These are phyloP conservation scores for Aspergillus caelatus DNA, from an alignment of 2,329 filamentous ascomycete species.

Conservation along the genomic window DNA sequence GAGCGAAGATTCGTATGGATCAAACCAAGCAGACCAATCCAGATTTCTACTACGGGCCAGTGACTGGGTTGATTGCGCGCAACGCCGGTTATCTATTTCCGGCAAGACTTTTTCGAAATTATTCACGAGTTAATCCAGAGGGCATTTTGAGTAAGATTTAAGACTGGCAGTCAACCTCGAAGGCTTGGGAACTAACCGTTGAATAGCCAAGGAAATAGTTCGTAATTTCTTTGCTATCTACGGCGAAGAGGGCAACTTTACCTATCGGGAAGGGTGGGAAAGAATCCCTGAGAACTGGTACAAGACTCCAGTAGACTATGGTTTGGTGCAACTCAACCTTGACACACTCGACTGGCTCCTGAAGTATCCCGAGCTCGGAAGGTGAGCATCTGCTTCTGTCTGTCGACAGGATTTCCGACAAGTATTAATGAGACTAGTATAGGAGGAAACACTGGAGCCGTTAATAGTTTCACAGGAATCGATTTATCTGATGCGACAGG, in stretches of 20 bases:
- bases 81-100: conserved; percentile 54
- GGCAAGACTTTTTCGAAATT: conserved; percentile 49
- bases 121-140: conserved; percentile 45
- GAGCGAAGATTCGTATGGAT: conserved; percentile 50
- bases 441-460: conserved; percentile 56
- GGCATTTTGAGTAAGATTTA: conserved; percentile 39
- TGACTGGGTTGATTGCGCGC: conserved; percentile 53
- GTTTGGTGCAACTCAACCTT: conserved; percentile 46
- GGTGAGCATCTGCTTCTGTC: conserved; percentile 18
- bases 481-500: conserved; percentile 47
- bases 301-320: conserved; percentile 49
- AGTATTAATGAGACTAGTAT: conserved; percentile 35
- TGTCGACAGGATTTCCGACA: background rate
- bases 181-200: conserved; percentile 5
- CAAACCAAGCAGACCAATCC: conserved; percentile 56
- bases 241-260: conserved; percentile 44
- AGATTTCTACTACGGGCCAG: conserved; percentile 58
- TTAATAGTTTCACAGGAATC: conserved; percentile 56
- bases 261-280: conserved; percentile 53
- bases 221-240: conserved; percentile 54
- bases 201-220: conserved; percentile 44
- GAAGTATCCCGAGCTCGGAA: conserved; percentile 47
- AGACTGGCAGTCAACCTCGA: background rate
- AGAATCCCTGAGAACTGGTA: conserved; percentile 59
- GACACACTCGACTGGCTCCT: conserved; percentile 44